Evolutionary conservation across 305 asterid genomes (phyloP).

Genomic region (Withania somnifera): DNA sequence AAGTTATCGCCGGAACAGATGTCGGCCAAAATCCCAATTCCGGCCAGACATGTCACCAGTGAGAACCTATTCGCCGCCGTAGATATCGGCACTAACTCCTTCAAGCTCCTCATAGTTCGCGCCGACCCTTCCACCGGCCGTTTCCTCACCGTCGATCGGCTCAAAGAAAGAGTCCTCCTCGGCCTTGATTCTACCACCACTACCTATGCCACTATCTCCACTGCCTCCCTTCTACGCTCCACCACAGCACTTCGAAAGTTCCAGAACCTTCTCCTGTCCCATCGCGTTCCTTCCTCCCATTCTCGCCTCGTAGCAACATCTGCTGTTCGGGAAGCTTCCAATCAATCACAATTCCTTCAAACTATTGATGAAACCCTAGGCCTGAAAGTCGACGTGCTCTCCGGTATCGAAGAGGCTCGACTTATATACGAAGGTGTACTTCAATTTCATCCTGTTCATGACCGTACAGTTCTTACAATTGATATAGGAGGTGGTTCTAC

Average conservation of each 20-base stretch:
- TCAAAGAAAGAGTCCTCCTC: slow-evolving; percentile 53
- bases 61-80: slow-evolving; percentile 51
- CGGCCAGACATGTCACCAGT: not conserved
- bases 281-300: slow-evolving; percentile 34
- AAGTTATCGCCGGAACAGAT: slow-evolving; percentile 5
- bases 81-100: slow-evolving; percentile 78
- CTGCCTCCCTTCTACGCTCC: slow-evolving; percentile 35
- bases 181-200: slow-evolving; percentile 43
- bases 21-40: slow-evolving; percentile 16
- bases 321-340: slow-evolving; percentile 78
- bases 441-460: slow-evolving; percentile 44
- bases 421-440: slow-evolving; percentile 64
- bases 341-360: slow-evolving; percentile 35
- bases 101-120: slow-evolving; percentile 52
- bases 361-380: slow-evolving; percentile 30
- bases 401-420: slow-evolving; percentile 73
- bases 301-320: slow-evolving; percentile 76
- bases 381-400: slow-evolving; percentile 37
- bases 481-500: slow-evolving; percentile 91
- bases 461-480: slow-evolving; percentile 40
- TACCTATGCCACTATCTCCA: slow-evolving; percentile 36
- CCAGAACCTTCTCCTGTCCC: slow-evolving; percentile 22
- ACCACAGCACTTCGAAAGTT: slow-evolving; percentile 35
- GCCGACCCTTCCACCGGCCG: slow-evolving; percentile 49
- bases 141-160: slow-evolving; percentile 48